phyloP scores from a whole-genome alignment of 2,329 filamentous ascomycete genomes.

The Botryosphaeria dothidea region DNA sequence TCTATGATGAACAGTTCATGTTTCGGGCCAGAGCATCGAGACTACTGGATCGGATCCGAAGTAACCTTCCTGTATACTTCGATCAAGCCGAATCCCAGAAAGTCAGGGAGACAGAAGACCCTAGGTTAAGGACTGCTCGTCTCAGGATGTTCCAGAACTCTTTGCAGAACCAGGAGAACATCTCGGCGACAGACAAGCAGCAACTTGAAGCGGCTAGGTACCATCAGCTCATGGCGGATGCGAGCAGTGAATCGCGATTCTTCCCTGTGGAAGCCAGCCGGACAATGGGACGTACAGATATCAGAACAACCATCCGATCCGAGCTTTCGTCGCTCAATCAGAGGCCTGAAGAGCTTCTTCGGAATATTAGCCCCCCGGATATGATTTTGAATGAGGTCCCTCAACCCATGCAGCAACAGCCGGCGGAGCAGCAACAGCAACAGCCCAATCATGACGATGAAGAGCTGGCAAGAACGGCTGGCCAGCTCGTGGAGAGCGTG shows the following conservation, averaged over 20 bases:
- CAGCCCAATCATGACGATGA: conserved; percentile 53
- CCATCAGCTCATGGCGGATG: neutral
- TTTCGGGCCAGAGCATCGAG: neutral
- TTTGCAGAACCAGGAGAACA: neutral
- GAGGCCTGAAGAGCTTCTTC: neutral
- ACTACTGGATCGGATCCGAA: neutral
- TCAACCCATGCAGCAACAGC: neutral
- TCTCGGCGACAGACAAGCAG: neutral
- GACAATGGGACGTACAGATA: neutral
- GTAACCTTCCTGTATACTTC: neutral
- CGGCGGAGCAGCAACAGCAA: neutral
- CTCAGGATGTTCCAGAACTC: neutral
- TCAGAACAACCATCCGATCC: neutral
- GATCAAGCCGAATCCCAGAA: neutral
- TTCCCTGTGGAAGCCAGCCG: neutral
- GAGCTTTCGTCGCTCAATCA: conserved; percentile 6
- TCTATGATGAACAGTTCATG: conserved; percentile 8
- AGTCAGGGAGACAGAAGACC: neutral
- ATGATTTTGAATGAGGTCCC: neutral
- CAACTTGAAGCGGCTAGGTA: neutral
- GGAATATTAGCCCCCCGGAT: neutral
- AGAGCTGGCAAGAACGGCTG: conserved; percentile 72
- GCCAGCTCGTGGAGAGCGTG: conserved; percentile 68
- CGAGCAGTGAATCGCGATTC: neutral
- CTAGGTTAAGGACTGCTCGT: neutral